These are phyloP conservation scores for Phialophora macrospora DNA, from an alignment of 2,329 filamentous ascomycete species.

Conservation along the genomic window DNA sequence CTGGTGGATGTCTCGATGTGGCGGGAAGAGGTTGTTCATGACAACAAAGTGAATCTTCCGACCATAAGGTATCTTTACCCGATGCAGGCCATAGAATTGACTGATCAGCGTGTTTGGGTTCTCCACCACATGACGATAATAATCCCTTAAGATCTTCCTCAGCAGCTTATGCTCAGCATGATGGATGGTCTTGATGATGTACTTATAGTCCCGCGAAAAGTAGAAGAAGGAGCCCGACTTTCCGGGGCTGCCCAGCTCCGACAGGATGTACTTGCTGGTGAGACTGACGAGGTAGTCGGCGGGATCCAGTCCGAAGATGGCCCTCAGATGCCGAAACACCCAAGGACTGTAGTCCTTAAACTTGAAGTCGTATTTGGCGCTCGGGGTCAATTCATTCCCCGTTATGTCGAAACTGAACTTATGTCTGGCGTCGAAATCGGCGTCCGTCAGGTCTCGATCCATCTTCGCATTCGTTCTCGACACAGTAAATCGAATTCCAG, in stretches of 20 bases:
- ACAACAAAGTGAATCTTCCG: slow-evolving; percentile 99
- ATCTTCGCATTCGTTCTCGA: slow-evolving; percentile 96
- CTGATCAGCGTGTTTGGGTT: slow-evolving; percentile 97
- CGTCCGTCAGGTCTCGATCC: slow-evolving; percentile 84
- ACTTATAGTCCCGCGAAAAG: slow-evolving; percentile 98
- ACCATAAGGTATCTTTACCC: slow-evolving; percentile 97
- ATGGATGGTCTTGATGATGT: slow-evolving; percentile 99
- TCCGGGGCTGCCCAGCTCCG: slow-evolving; percentile 92
- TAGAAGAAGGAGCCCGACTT: slow-evolving; percentile 99
- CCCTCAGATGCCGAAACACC: slow-evolving; percentile 92
- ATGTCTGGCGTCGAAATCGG: slow-evolving; percentile 90
- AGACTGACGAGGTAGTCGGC: slow-evolving; percentile 98
- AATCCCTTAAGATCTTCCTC: slow-evolving; percentile 70
- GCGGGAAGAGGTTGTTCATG: slow-evolving; percentile 99
- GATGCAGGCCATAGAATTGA: slow-evolving; percentile 95
- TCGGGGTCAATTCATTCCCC: slow-evolving; percentile 95
- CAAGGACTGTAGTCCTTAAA: slow-evolving; percentile 99
- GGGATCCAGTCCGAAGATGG: slow-evolving; percentile 87
- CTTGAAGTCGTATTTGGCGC: slow-evolving; percentile 99
- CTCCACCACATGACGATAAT: slow-evolving; percentile 87
- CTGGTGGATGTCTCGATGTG: slow-evolving; percentile 94
- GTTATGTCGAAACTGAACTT: slow-evolving; percentile 99
- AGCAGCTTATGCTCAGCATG: slow-evolving; percentile 72
- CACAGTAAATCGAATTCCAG: slow-evolving; percentile 94
- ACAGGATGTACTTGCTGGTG: slow-evolving; percentile 97